Conservation (phyloP, 208 protist species). For the Leishmania amazonensis region DNA sequence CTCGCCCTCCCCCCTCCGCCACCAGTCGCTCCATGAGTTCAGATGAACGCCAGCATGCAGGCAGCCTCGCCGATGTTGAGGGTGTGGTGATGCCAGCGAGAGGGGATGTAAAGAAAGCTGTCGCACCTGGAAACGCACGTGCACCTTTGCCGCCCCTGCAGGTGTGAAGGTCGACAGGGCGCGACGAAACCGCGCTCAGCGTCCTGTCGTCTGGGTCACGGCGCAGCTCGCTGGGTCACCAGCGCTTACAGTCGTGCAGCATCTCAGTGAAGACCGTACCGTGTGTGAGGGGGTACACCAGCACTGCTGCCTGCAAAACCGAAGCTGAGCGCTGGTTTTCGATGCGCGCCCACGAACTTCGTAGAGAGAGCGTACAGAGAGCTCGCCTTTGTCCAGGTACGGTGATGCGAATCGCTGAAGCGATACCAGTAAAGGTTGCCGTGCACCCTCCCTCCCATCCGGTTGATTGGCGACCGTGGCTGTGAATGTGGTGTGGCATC, state of each 20-base stretch:
- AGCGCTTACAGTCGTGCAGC: conserved; percentile 44
- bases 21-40: not conserved
- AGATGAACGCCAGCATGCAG: conserved; percentile 58
- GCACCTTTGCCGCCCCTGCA: conserved; percentile 5
- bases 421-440: conserved; percentile 41
- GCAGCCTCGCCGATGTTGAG: conserved; percentile 58
- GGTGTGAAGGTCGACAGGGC: conserved; percentile 23
- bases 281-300: conserved; percentile 61
- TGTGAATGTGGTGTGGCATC: conserved; percentile 22
- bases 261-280: conserved; percentile 52
- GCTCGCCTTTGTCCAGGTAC: conserved; percentile 27
- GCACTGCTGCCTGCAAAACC: conserved; percentile 44
- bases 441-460: not conserved
- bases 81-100: conserved; percentile 52
- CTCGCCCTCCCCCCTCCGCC: not conserved
- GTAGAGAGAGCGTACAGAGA: conserved; percentile 23
- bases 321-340: conserved; percentile 41
- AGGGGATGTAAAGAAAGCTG: conserved; percentile 51
- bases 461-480: conserved; percentile 4
- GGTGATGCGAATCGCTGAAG: conserved; percentile 47
- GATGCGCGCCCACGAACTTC: conserved; percentile 19
- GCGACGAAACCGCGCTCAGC: conserved; percentile 29
- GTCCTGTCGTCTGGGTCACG: conserved; percentile 40
- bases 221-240: conserved; percentile 36
- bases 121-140: conserved; percentile 41